Base-by-base conservation (phyloP, 2,329 filamentous ascomycete genomes). In the Didymellaceae sp. region DNA sequence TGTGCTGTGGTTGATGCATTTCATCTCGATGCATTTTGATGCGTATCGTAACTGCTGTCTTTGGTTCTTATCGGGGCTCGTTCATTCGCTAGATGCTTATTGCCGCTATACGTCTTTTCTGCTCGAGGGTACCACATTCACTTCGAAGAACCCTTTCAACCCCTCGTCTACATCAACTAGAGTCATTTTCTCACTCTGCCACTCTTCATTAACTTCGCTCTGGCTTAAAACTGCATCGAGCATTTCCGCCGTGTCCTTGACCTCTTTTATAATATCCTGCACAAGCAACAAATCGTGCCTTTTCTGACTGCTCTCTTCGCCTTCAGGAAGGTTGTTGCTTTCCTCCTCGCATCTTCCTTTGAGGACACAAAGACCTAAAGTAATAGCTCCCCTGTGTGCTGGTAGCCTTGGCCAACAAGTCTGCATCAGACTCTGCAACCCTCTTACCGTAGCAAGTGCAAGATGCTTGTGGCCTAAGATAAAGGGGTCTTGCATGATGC, bases 321-420 rank as follows among this genome's bases (percentile, higher is more conserved):
- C 51, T 64, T 65, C 20, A 62, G 48, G 45, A 8, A 14, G 9
- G 9, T 10, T 13, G 2, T n/a, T 24, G 45, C 56, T 31, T 44
- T 34, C 58, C 45, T 63, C 57, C 26, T 61, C 55, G 57, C 16
- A 52, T 52, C 11, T 42, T 28, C 74, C 76, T 24, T 42, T 78
- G 22, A 72, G 66, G 5, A 75, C 45, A 30, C 66, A 63, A 1
- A 90, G 57, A 0, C 82, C 84, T 58, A 82, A 82, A 35, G 91
- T 68, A 5, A 93, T 74, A 52, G 88, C 84, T 4, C 81, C 83
- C 21, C 83, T 77, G 75, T 89, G 86, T 22, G 75, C 74, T 41
- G 76, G 72, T 5, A 95, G 75, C 4, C 90, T 79, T 9, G 89
- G 87, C 86, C 90, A 91, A 51, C 83, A 84, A 52, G 81, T 86